Evolutionary conservation across 345 rosid genomes (phyloP).

Genomic region (Luvunga scandens): DNA sequence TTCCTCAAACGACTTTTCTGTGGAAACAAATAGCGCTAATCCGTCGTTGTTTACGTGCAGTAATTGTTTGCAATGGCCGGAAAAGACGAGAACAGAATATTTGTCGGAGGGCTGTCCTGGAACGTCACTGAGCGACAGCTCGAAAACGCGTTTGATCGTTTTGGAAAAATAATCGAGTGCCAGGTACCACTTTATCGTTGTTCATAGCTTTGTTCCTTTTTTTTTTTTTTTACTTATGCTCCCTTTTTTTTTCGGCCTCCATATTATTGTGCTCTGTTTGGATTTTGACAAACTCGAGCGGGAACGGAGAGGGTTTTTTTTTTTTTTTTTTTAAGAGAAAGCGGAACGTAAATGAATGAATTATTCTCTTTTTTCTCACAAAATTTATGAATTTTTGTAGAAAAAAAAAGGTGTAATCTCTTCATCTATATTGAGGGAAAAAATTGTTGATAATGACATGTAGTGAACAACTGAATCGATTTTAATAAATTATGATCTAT

Average conservation of each 20-base stretch:
- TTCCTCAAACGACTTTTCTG: neutral
- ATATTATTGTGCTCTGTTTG: conserved; percentile 1
- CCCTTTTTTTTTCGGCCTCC: neutral
- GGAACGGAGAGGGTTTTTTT: neutral
- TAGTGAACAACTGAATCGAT: no score
- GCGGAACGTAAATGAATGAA: no score
- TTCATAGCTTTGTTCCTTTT: neutral
- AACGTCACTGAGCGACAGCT: conserved; percentile 84
- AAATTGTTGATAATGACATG: no score
- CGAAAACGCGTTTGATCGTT: conserved; percentile 72
- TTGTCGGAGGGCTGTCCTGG: conserved; percentile 91
- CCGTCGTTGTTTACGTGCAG: conserved; percentile 7
- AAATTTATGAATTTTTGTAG: no score
- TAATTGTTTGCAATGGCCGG: conserved; percentile 48
- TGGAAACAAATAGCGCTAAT: neutral
- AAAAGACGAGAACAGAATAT: conserved; percentile 78
- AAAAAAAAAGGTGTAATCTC: no score
- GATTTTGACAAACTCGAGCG: conserved; percentile 8
- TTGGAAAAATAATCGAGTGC: conserved; percentile 78
- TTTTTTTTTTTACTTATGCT: neutral
- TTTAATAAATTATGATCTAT: no score
- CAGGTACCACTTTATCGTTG: conserved; percentile 47
- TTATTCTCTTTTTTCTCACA: no score
- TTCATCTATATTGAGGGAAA: no score
- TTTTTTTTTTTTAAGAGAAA: no score